phyloP scores from a whole-genome alignment of 768 basidiomycete genomes.

The Lactifluus subvellereus region DNA sequence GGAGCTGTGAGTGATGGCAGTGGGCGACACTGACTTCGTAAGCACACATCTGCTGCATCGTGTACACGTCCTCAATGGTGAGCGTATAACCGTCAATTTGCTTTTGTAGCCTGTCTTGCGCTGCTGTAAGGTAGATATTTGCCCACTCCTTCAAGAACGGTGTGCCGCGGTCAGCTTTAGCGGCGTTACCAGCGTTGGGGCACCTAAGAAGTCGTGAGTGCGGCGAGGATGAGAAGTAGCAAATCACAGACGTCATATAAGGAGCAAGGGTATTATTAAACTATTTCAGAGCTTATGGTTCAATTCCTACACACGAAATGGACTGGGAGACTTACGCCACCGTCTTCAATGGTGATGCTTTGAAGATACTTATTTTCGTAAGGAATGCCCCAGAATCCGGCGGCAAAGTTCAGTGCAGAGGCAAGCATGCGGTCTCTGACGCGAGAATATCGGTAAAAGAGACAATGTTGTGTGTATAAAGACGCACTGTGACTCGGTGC shows the following conservation, averaged over 20 bases:
- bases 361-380: constrained; percentile 41
- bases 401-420: constrained; percentile 47
- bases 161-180: constrained; percentile 51
- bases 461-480: background rate
- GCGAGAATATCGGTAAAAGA: background rate
- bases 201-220: constrained; percentile 38
- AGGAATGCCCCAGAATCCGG: constrained; percentile 48
- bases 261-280: constrained; percentile 74
- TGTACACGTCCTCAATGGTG: constrained; percentile 62
- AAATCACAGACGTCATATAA: constrained; percentile 55
- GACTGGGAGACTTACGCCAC: constrained; percentile 30
- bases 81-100: constrained; percentile 58
- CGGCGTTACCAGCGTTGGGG: constrained; percentile 46
- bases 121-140: constrained; percentile 61
- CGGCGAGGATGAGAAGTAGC: background rate
- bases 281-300: constrained; percentile 19
- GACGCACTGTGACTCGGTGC: constrained; percentile 45
- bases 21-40: constrained; percentile 56
- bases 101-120: constrained; percentile 52
- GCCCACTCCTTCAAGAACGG: constrained; percentile 64
- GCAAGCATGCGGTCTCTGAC: constrained; percentile 45
- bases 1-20: background rate
- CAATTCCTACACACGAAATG: constrained; percentile 4
- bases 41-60: constrained; percentile 77
- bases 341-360: constrained; percentile 38